Evolutionary conservation across 768 basidiomycete genomes (phyloP), one percentile per base, ranked within the genome.

Genomic region (Calocybe cyanea): DNA sequence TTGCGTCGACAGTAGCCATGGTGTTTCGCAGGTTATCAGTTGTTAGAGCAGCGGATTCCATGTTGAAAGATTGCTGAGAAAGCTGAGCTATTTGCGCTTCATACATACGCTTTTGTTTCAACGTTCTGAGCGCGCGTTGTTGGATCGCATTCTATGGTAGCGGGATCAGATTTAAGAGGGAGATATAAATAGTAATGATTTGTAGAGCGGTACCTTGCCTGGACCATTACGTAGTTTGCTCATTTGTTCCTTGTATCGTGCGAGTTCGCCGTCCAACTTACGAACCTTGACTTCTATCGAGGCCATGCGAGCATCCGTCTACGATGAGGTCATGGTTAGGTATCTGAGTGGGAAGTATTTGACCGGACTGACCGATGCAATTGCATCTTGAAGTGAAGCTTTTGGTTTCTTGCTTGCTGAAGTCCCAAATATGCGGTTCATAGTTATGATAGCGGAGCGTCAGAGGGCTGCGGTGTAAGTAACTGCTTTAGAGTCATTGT

Each of bases 11-110:
- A 0, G 96, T 97, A 10, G 92, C 95, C 95, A 99, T 98, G 57
- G 96, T 98, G 63, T 97, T 98, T 53, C 92, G 83, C 57, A 98
- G 66, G 65, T 98, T 98, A 69, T 98, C 96, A n/a, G 95, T 98
- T 7, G 91, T 85, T 58, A 98, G 81, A 11, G 88, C 80, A 10
- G 94, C 87, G 44, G 89, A 92, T 70, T 99, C 94, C 89, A 98
- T 98, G 67, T 99, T 98, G 73, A 92, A 98, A 18, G 90, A 85
- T 64, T 98, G 96, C 62, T 98, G 96, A 21, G 87, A 73, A 13
- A 99, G 76, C 64, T 96, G 92, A 7, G 81, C 76, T 31, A 98
- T 77, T 63, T 99, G 96, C 11, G 73, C 76, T 63, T 99, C 96
- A 68, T 95, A 95, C 90, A 97, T 84, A 67, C 82, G 78, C 73